These are phyloP conservation scores for Marchantia paleacea DNA, from an alignment of 225 moss, liverwort and hornwort genomes.

Conservation along the genomic window DNA sequence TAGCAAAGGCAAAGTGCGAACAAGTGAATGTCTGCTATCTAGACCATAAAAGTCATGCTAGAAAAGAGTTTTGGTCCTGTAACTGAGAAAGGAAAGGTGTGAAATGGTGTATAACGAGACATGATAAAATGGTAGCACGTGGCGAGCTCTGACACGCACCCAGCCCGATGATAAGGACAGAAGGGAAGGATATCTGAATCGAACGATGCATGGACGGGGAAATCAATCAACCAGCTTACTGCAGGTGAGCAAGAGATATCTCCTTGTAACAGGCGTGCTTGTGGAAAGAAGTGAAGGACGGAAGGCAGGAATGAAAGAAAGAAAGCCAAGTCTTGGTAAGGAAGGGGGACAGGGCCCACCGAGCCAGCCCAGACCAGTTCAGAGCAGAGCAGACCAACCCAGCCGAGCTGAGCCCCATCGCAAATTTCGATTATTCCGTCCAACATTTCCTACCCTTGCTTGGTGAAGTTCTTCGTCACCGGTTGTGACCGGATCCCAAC, in stretches of 20 bases:
- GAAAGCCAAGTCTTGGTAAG: too few species aligned
- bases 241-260: neutral
- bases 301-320: too few species aligned
- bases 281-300: neutral
- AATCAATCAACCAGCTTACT: neutral
- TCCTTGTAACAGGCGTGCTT: neutral
- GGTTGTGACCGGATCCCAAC: neutral
- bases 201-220: slow-evolving; percentile 2
- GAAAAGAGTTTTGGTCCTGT: too few species aligned
- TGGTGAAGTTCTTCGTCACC: neutral
- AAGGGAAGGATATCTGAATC: neutral
- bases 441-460: neutral
- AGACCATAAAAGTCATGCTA: too few species aligned
- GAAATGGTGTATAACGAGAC: too few species aligned
- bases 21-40: too few species aligned
- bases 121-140: too few species aligned
- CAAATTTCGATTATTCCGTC: neutral
- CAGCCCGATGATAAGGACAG: neutral
- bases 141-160: neutral
- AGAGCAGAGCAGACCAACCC: too few species aligned
- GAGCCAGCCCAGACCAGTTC: too few species aligned
- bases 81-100: too few species aligned
- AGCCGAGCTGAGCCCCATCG: neutral
- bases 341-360: too few species aligned
- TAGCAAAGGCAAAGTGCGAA: too few species aligned